Conservation (phyloP, 495 filamentous ascomycete species). For the Chlorociboria aeruginascens region DNA sequence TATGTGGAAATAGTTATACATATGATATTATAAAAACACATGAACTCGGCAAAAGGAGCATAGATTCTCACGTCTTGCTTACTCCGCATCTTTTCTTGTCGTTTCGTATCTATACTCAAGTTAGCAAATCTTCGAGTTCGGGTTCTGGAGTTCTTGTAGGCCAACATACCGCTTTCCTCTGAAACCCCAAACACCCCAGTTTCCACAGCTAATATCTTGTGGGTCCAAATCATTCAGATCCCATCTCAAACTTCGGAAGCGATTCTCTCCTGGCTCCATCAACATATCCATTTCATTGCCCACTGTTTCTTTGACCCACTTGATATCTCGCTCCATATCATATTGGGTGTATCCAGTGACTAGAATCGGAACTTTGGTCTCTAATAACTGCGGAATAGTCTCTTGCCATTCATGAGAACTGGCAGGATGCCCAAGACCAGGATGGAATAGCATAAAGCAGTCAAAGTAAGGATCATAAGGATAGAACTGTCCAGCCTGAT, state of each 20-base stretch:
- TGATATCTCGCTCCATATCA: slow-evolving; percentile 85
- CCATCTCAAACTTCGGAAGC: slow-evolving; percentile 89
- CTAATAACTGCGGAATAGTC: slow-evolving; percentile 75
- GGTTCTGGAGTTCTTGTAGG: slow-evolving; percentile 3
- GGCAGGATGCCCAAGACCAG: slow-evolving; percentile 86
- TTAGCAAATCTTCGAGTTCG: slow-evolving; percentile 19
- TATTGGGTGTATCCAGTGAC: slow-evolving; percentile 90
- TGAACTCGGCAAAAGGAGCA: not conserved
- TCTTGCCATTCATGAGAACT: slow-evolving; percentile 87
- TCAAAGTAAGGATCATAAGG: slow-evolving; percentile 98
- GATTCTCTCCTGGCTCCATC: slow-evolving; percentile 85
- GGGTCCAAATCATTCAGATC: slow-evolving; percentile 94
- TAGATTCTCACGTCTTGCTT: not conserved
- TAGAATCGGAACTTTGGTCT: slow-evolving; percentile 90
- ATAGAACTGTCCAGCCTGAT: slow-evolving; percentile 75
- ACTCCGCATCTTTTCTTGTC: slow-evolving; percentile 35
- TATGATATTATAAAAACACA: not conserved
- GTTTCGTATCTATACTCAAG: slow-evolving; percentile 45
- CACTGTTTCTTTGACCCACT: slow-evolving; percentile 76
- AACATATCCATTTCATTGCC: slow-evolving; percentile 84
- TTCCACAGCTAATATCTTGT: slow-evolving; percentile 85
- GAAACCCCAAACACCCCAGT: slow-evolving; percentile 96
- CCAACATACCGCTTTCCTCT: slow-evolving; percentile 81
- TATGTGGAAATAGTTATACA: too few species aligned
- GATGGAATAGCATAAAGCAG: slow-evolving; percentile 91